Base-by-base conservation (phyloP, 2,329 filamentous ascomycete species). In the Macrophomina phaseolina region DNA sequence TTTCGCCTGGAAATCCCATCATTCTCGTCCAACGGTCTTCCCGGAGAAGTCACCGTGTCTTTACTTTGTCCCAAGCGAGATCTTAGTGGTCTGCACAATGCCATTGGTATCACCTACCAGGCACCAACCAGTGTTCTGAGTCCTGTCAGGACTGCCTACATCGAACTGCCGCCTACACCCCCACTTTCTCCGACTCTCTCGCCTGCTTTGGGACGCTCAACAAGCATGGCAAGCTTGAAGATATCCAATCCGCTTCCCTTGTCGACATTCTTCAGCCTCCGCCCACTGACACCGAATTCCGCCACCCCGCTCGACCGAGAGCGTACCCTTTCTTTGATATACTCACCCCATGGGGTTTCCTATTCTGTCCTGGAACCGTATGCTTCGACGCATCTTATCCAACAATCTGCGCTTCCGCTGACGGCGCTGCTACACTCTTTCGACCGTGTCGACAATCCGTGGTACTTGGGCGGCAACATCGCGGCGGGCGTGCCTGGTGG, bases 71-170 rank as follows among this genome's bases (percentile, higher is more conserved):
- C 89, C 64, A 87, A 85, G 72, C 77, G 82, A 56, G 88, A 91
- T 71, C 71, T 89, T 4, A 86, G 85, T 7, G 85, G 86, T 3
- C 73, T 90, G 0, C 89, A 91, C 73, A 86, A 87, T 67, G 90
- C 89, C 11, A 84, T 92, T 69, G 90, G 87, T 14, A 90, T 93
- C 70, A 93, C 90, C 1, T 93, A 92, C 74, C 85, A 85, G 18
- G 85, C 89, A 23, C 87, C 89, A 0, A 79, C 74, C 52, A 79
- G 74, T 38, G 71, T 77, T 4, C 73, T 81, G 23, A 80, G 75
- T 45, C 70, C 73, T 14, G 48, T 56, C 8, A 34, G 40, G 36
- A 23, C 56, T 5, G n/a, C 45, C 46, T 48, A 55, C n/a, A 58
- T 67, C 66, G 45, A 67, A 23, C 56, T 67, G 40, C 56, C 58